Evolutionary conservation across 371 early-diverging fungal genomes (phyloP).

Genomic region (Actinomucor elegans): DNA sequence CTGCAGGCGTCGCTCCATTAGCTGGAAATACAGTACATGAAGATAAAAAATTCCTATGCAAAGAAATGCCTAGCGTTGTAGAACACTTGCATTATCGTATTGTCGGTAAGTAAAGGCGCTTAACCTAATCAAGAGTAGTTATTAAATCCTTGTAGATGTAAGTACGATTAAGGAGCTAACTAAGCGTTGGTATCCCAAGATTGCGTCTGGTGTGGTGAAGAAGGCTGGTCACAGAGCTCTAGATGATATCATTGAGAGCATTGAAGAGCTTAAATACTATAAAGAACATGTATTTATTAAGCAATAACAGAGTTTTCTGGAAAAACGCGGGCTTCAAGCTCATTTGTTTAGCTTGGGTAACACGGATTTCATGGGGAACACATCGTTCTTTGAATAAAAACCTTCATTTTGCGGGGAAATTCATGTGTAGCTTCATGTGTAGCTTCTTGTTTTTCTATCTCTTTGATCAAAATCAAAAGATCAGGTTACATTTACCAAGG

Average conservation of each 20-base stretch:
- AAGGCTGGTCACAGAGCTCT: slow-evolving; percentile 72
- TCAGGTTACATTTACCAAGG: no score
- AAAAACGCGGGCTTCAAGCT: slow-evolving; percentile 5
- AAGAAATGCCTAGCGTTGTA: slow-evolving; percentile 80
- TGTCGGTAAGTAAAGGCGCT: slow-evolving; percentile 43
- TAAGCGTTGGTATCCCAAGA: slow-evolving; percentile 69
- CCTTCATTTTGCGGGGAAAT: no score
- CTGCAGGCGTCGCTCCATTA: slow-evolving; percentile 65
- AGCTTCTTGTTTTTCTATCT: no score
- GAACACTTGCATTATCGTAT: slow-evolving; percentile 88
- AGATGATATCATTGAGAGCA: slow-evolving; percentile 91
- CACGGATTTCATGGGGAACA: not conserved
- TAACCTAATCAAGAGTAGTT: not conserved
- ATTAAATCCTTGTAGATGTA: slow-evolving; percentile 59
- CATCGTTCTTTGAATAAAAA: no score
- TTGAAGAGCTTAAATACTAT: slow-evolving; percentile 84
- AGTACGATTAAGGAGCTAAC: slow-evolving; percentile 89
- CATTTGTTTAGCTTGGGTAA: no score
- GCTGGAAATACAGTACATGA: slow-evolving; percentile 95
- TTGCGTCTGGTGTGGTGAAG: slow-evolving; percentile 57
- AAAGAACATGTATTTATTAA: slow-evolving; percentile 57
- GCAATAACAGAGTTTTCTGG: slow-evolving; percentile 26
- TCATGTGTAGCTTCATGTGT: no score
- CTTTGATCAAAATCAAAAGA: no score
- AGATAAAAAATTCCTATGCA: slow-evolving; percentile 80